Evolutionary conservation across 768 basidiomycete genomes (phyloP), one percentile per base, ranked within the genome.

Genomic region (Leccinum fibrillosum): DNA sequence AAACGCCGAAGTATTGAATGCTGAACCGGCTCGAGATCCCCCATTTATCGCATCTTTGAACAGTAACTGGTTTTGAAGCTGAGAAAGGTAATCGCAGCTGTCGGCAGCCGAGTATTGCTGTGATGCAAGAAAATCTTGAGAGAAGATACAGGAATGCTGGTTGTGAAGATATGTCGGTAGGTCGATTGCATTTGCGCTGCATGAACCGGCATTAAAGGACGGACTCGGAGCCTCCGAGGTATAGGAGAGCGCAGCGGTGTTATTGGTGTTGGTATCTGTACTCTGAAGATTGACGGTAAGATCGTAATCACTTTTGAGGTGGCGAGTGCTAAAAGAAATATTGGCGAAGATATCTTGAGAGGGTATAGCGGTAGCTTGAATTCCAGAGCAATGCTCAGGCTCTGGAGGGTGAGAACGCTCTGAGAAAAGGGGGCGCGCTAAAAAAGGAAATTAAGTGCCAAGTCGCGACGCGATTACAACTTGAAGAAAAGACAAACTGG

Each of bases 391-490:
- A 52, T 62, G 57, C 7, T 64, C 67, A 8, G 51, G 49, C 32
- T 34, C 32, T 35, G 63, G 45, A 52, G 54, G 57, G 5, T 61
- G 63, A 15, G 60, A 53, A 23, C 39, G 26, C 39, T 73, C 72
- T 5, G 63, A 68, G 54, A 74, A 72, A 42, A 74, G 59, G 17
- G 34, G 53, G 2, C 48, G 58, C 64, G 69, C 74, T 74, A 34
- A 26, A 1, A 42, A 49, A 35, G 42, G 19, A 11, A 32, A 32
- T 44, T 49, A 57, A 54, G 50, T 34, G 44, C 26, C 9, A 28
- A 53, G n/a, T 49, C 7, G 15, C 3, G 26, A 54, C n/a, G n/a
- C 25, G 12, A 23, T 42, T 9, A 35, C 2, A 37, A 28, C 28
- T 28, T 28, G 28, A 28, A 26, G 23, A 21, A 15, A 51, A 37